Percentiles rank a stretch among this genome's conserved stretches.
phyloP scores from a whole-genome alignment of 1,284 basidiomycete species.

The Phylloboletellus chloephorus region DNA sequence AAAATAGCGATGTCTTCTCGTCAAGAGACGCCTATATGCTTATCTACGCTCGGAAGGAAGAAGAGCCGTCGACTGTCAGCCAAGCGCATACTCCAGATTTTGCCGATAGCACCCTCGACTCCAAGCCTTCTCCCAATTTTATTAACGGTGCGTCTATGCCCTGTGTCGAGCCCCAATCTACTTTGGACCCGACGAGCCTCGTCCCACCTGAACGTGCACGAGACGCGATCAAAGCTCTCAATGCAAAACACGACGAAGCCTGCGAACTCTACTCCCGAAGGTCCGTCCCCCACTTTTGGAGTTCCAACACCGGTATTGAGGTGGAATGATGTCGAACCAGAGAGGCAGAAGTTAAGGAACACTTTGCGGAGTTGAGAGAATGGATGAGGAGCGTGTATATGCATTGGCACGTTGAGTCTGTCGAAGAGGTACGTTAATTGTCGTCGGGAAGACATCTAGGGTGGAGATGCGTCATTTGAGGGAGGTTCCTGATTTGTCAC shows the following conservation, averaged over 20 bases:
- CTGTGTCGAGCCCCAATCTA: constrained; percentile 6
- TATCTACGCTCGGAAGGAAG: constrained; percentile 62
- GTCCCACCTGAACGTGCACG: constrained; percentile 50
- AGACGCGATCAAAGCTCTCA: constrained; percentile 51
- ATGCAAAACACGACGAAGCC: constrained; percentile 47
- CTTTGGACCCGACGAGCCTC: constrained; percentile 21
- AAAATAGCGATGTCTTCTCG: constrained; percentile 37
- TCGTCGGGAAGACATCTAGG: constrained; percentile 8
- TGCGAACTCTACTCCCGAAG: constrained; percentile 47
- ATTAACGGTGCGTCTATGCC: constrained; percentile 21
- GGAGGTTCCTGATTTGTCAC: constrained; percentile 10
- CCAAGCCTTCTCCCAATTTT: constrained; percentile 8
- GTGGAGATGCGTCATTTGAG: constrained; percentile 8
- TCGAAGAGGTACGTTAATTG: constrained; percentile 40
- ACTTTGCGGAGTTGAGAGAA: constrained; percentile 46
- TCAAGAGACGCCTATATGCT: constrained; percentile 92
- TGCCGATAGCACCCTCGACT: constrained; percentile 17
- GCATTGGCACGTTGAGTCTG: constrained; percentile 51
- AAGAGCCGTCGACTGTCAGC: constrained; percentile 9
- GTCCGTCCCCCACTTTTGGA: constrained; percentile 35
- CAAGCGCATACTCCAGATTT: constrained; percentile 25
- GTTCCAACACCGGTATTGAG: constrained; percentile 18
- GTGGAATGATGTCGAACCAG: constrained; percentile 31
- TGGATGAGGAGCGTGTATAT: constrained; percentile 58
- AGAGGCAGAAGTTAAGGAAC: constrained; percentile 37